Evolutionary conservation across 805 yeast species (phyloP).

Genomic region (Saccharomycopsis capsularis): DNA sequence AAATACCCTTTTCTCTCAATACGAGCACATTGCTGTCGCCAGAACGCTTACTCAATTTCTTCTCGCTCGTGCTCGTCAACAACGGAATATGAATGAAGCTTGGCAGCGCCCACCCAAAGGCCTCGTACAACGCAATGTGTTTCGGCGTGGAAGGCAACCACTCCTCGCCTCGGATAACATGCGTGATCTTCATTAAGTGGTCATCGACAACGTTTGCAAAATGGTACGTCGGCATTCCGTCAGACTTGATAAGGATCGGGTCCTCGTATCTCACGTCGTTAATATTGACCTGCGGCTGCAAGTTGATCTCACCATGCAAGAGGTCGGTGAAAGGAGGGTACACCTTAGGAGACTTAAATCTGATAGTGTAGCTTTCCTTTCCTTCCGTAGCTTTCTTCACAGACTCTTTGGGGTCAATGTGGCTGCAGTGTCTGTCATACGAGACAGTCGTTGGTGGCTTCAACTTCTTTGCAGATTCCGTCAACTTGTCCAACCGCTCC

Average conservation of each 20-base stretch:
- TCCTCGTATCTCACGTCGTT: slow-evolving; percentile 80
- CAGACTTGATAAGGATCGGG: slow-evolving; percentile 84
- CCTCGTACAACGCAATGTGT: slow-evolving; percentile 78
- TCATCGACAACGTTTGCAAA: slow-evolving; percentile 95
- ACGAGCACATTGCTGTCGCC: slow-evolving; percentile 71
- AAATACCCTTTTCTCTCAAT: slow-evolving; percentile 46
- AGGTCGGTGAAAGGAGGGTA: slow-evolving; percentile 68
- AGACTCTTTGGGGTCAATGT: slow-evolving; percentile 35
- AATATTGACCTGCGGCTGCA: slow-evolving; percentile 73
- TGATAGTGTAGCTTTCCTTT: slow-evolving; percentile 39
- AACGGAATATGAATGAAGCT: slow-evolving; percentile 84
- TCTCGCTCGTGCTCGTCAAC: slow-evolving; percentile 61
- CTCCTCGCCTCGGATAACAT: slow-evolving; percentile 95
- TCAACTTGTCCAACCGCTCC: slow-evolving; percentile 59
- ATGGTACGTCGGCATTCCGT: slow-evolving; percentile 93
- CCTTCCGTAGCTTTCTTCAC: slow-evolving; percentile 1
- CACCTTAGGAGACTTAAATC: slow-evolving; percentile 68
- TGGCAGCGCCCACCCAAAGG: slow-evolving; percentile 84
- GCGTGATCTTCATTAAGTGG: slow-evolving; percentile 85
- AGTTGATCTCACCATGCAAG: slow-evolving; percentile 67
- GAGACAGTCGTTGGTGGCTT: slow-evolving; percentile 89
- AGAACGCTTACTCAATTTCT: slow-evolving; percentile 78
- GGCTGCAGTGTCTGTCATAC: slow-evolving; percentile 77
- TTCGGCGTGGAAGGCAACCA: slow-evolving; percentile 97
- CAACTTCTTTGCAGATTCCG: slow-evolving; percentile 65